phyloP scores from a whole-genome alignment of 108 stramenopile species.

The Cyclostephanos tholiformis region DNA sequence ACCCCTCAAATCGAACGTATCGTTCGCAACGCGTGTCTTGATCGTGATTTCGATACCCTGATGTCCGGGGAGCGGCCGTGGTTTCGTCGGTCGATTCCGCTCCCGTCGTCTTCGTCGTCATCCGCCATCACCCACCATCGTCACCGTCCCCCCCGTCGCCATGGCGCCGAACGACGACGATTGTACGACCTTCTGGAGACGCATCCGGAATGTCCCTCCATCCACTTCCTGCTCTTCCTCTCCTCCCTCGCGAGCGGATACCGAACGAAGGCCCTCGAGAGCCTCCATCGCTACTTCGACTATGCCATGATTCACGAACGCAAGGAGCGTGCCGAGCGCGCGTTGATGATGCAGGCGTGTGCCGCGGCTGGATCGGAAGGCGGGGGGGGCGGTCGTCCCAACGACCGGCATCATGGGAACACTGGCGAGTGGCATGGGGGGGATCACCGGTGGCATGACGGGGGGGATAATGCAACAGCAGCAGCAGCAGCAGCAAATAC shows the following conservation, averaged over 20 bases:
- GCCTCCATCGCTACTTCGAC: constrained; percentile 93
- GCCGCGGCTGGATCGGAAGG: constrained; percentile 17
- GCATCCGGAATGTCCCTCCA: constrained; percentile 80
- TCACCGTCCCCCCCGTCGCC: not conserved
- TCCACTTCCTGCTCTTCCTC: constrained; percentile 82
- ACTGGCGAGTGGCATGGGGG: constrained; percentile 14
- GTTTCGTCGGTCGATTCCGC: not conserved
- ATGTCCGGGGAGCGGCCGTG: constrained; percentile 6
- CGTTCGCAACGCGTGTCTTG: constrained; percentile 31
- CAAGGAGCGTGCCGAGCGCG: constrained; percentile 47
- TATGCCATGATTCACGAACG: constrained; percentile 79
- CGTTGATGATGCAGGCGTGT: constrained; percentile 21
- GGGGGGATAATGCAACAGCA: constrained; percentile 3
- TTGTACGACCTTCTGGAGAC: constrained; percentile 36
- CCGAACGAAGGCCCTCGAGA: constrained; percentile 80
- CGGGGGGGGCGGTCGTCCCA: not conserved
- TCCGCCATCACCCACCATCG: not conserved
- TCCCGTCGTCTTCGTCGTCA: not conserved
- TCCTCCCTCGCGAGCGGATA: constrained; percentile 79
- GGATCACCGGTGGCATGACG: constrained; percentile 31
- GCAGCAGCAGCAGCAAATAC: not conserved
- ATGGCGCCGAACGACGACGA: too few relatives aligned
- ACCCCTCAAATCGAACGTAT: constrained; percentile 44
- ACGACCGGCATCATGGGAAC: not conserved
- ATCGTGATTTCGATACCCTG: constrained; percentile 22